Percentiles rank a stretch among this genome's conserved stretches.
Evolutionary conservation across 2,329 filamentous ascomycete genomes (phyloP).

Genomic region (Xylariales sp.): DNA sequence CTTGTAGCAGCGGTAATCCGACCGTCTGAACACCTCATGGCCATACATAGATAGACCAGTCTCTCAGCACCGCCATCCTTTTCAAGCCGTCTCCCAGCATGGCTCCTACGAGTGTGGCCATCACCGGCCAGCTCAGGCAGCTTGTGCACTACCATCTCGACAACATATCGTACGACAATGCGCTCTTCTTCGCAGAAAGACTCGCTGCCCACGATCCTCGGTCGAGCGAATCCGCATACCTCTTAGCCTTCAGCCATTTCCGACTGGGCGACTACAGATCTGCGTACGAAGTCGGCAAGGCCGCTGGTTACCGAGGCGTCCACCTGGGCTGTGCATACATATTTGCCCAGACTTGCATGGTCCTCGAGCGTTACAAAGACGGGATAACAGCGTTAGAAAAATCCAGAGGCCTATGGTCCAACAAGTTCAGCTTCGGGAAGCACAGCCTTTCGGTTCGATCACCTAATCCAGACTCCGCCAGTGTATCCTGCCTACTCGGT

Average conservation of each 20-base stretch:
- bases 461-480: slow-evolving; percentile 75
- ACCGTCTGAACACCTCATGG: slow-evolving; percentile 34
- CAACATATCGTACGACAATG: slow-evolving; percentile 83
- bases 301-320: slow-evolving; percentile 61
- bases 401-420: slow-evolving; percentile 68
- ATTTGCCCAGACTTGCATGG: slow-evolving; percentile 83
- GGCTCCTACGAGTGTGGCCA: slow-evolving; percentile 47
- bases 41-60: slow-evolving; percentile 21
- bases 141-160: slow-evolving; percentile 71
- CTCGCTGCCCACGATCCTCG: slow-evolving; percentile 79
- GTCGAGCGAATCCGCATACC: slow-evolving; percentile 73
- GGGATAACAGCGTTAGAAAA: slow-evolving; percentile 83
- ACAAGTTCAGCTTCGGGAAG: slow-evolving; percentile 73
- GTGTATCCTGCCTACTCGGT: slow-evolving; percentile 77
- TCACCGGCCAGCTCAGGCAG: slow-evolving; percentile 52
- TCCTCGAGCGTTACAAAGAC: slow-evolving; percentile 72
- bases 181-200: slow-evolving; percentile 87
- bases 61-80: slow-evolving; percentile 11
- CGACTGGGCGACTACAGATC: slow-evolving; percentile 78
- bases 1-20: no score
- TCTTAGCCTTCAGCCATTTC: slow-evolving; percentile 80
- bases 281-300: slow-evolving; percentile 77
- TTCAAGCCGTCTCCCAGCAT: slow-evolving; percentile 29
- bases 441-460: slow-evolving; percentile 74
- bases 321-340: slow-evolving; percentile 88